A percentile compares a stretch with the other conserved stretches of the same genome.
Evolutionary conservation across 176 grass and related monocot species (phyloP).

Genomic region (Rhynchospora tenuis): DNA sequence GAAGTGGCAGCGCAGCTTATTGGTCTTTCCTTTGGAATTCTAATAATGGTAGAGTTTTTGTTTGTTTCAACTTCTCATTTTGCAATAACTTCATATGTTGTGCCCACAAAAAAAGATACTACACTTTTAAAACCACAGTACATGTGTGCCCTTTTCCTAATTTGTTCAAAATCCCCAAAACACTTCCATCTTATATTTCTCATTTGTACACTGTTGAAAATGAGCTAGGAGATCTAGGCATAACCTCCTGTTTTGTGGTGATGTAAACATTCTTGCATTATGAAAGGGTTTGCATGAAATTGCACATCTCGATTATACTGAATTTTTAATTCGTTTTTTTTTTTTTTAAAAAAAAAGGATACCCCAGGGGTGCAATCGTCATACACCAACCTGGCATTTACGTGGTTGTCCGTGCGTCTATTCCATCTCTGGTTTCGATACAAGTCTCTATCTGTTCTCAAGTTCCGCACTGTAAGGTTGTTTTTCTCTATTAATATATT

Average conservation of each 20-base stretch:
- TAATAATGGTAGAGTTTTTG: constrained; percentile 56
- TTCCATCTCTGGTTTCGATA: constrained; percentile 91
- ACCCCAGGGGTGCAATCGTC: constrained; percentile 63
- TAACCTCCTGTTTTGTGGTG: constrained; percentile 7
- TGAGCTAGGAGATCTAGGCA: background rate
- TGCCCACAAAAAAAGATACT: background rate
- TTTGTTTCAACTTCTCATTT: constrained; percentile 15
- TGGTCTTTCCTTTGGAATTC: constrained; percentile 54
- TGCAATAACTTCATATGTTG: background rate
- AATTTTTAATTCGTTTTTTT: background rate
- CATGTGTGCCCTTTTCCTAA: background rate
- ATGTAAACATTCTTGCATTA: constrained; percentile 17
- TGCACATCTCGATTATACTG: background rate
- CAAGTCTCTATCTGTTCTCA: constrained; percentile 76
- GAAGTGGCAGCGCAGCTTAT: constrained; percentile 87
- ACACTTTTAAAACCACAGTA: background rate
- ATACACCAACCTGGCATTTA: constrained; percentile 51
- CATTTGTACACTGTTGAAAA: background rate
- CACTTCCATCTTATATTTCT: constrained; percentile 12
- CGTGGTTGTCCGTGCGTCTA: constrained; percentile 68
- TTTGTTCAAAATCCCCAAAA: background rate
- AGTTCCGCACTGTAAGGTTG: constrained; percentile 84
- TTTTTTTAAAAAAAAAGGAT: constrained; percentile 49
- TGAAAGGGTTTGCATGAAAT: background rate
- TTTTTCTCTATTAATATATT: constrained; percentile 35